phyloP scores from a whole-genome alignment of 495 filamentous ascomycete species.

The Letharia lupina region DNA sequence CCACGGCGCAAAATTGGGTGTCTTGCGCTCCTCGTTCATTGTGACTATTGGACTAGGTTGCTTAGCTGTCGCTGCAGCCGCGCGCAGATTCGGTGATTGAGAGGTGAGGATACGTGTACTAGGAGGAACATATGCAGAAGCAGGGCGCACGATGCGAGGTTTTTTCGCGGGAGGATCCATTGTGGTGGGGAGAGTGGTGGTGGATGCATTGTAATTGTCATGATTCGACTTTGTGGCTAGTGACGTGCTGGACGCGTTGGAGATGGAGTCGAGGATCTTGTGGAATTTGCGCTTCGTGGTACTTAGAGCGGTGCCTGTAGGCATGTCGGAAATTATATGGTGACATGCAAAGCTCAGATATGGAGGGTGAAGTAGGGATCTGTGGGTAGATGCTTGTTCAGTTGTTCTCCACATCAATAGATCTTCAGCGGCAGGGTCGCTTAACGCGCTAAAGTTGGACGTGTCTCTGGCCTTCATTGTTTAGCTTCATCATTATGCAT shows the following conservation, averaged over 20 bases:
- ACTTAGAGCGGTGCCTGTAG: conserved; percentile 38
- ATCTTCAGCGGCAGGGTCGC: conserved; percentile 3
- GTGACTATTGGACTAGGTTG: conserved; percentile 27
- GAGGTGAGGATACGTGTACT: conserved; percentile 17
- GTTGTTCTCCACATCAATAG: conserved; percentile 1
- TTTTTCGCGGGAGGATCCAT: conserved; percentile 25
- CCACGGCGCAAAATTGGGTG: conserved; percentile 68
- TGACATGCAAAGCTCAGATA: neutral
- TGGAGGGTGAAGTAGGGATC: neutral
- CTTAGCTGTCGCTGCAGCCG: conserved; percentile 22
- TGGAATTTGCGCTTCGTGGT: conserved; percentile 51
- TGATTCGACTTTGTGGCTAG: conserved; percentile 19
- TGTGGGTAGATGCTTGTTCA: no score
- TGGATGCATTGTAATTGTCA: conserved; percentile 23
- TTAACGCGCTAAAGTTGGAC: neutral
- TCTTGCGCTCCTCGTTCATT: conserved; percentile 22
- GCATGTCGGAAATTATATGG: conserved; percentile 33
- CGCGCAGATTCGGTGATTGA: conserved; percentile 31
- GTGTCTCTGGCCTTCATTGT: conserved; percentile 31
- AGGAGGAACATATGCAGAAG: conserved; percentile 27
- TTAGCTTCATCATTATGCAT: no score
- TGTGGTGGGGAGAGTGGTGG: conserved; percentile 23
- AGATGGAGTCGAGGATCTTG: conserved; percentile 48
- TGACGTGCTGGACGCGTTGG: conserved; percentile 36
- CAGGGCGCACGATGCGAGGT: conserved; percentile 25